Base-by-base conservation (phyloP, 441 rosid genomes). In the Sinapis alba region DNA sequence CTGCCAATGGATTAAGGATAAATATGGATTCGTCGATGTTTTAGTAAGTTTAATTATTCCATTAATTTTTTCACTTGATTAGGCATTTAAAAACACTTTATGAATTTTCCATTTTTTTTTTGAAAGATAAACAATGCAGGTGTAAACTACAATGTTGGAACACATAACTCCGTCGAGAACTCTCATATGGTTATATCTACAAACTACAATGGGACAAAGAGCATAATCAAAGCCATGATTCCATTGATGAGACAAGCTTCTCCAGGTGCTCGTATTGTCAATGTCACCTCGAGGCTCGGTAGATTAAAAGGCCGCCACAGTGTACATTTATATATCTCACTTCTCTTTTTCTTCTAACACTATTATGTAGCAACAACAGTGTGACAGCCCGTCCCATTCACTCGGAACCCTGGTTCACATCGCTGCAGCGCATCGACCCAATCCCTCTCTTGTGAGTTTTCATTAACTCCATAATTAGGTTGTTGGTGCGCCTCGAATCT, bases 101-200 rank as follows among this genome's bases (percentile, higher is more conserved):
- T 38, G 45, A 38, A 11, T 28, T 28, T 28, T 5, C 32, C 1
- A 12, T 16, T 16, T 7, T 41, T 5, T 41, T 13, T 11, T 7
- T 54, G 83, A 74, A 75, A 95, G 99, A 89, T 95, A 59, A 93
- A 95, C 74, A 95, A 95, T 78, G 99, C 99, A 9, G 99, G 96
- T 73, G 95, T 93, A 59, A 95, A 91, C 80, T 86, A 80, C 82
- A 95, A 93, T 68, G 43, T 84, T 19, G 97, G 93, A 66, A 68
- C 88, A 16, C 82, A 76, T 8, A 95, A 95, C 83, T 91, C 96
- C 3, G 92, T 93, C 45, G 92, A 88, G 74, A 73, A 57, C 72
- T 87, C 99, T 2, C 73, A 80, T 57, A 86, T 71, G 81, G 96
- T 93, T 43, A 58, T 91, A 30, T 81, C 83, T 26, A 91, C 96